Conservation (phyloP, 352 stramenopile genomes). For the Peronosclerospora sorghi region DNA sequence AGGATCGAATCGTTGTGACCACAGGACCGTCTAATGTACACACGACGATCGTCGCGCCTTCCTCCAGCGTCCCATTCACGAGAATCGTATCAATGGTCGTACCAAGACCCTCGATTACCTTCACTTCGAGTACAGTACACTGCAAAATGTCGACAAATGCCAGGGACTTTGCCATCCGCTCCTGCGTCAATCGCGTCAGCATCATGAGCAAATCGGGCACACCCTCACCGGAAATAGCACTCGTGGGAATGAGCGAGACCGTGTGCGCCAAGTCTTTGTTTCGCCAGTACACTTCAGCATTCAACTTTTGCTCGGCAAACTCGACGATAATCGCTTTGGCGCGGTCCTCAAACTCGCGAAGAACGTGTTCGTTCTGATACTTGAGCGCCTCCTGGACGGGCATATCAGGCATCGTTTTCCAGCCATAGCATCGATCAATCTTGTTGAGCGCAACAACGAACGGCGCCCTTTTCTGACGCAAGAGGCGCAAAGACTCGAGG, state of each 20-base stretch:
- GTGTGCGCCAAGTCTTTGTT: slow-evolving; percentile 95
- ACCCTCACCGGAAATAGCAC: slow-evolving; percentile 96
- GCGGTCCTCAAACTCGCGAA: slow-evolving; percentile 93
- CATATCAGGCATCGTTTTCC: slow-evolving; percentile 93
- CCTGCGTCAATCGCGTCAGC: slow-evolving; percentile 92
- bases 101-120: slow-evolving; percentile 97
- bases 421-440: slow-evolving; percentile 97
- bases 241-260: slow-evolving; percentile 97
- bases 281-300: slow-evolving; percentile 98
- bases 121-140: slow-evolving; percentile 98
- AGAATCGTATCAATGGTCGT: slow-evolving; percentile 98
- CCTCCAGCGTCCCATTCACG: slow-evolving; percentile 93
- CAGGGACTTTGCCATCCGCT: slow-evolving; percentile 87
- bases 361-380: slow-evolving; percentile 88
- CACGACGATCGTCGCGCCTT: slow-evolving; percentile 95
- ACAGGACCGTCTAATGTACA: slow-evolving; percentile 97
- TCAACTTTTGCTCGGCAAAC: slow-evolving; percentile 95
- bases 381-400: slow-evolving; percentile 89
- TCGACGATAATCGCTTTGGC: slow-evolving; percentile 90
- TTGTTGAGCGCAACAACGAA: slow-evolving; percentile 99
- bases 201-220: slow-evolving; percentile 97
- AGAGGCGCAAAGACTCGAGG: slow-evolving; percentile 96
- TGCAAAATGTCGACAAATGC: slow-evolving; percentile 89
- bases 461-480: slow-evolving; percentile 90
- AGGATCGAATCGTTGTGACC: slow-evolving; percentile 92